These are phyloP conservation scores for Tricholoma sp. DNA, from an alignment of 768 basidiomycete genomes.

Conservation along the genomic window DNA sequence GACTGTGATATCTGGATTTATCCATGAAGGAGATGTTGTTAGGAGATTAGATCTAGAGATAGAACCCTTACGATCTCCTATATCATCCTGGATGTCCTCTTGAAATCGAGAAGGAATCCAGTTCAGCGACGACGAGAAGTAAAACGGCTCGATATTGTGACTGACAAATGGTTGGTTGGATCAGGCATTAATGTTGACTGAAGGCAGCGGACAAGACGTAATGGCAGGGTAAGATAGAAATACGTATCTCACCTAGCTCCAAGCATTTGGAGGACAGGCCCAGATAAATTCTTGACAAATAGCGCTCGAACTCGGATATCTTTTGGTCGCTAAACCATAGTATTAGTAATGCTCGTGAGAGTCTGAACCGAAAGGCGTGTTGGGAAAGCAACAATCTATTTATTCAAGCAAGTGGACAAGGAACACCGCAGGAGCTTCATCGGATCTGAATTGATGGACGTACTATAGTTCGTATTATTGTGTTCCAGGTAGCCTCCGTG, in stretches of 20 bases:
- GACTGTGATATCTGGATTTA: conserved; percentile 49
- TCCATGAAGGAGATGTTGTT: background rate
- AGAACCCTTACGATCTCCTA: conserved; percentile 48
- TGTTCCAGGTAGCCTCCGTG: conserved; percentile 31
- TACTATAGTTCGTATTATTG: conserved; percentile 18
- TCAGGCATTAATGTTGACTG: background rate
- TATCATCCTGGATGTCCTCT: conserved; percentile 33
- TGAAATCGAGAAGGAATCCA: conserved; percentile 68
- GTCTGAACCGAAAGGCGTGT: background rate
- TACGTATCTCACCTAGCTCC: conserved; percentile 41
- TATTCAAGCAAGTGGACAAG: background rate
- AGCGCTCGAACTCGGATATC: conserved; percentile 43
- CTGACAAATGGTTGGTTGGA: conserved; percentile 18
- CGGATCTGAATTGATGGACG: conserved; percentile 11
- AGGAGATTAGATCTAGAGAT: background rate
- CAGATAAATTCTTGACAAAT: conserved; percentile 49
- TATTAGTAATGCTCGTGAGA: background rate
- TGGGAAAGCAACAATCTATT: background rate
- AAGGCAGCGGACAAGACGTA: too few species aligned
- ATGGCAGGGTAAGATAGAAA: conserved; percentile 27
- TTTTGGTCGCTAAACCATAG: conserved; percentile 22
- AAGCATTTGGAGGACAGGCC: conserved; percentile 54
- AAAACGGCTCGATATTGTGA: conserved; percentile 61
- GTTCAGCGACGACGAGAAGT: conserved; percentile 58
- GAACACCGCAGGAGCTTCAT: background rate